phyloP scores from a whole-genome alignment of 108 stramenopile genomes.

The Craspedostauros australis region DNA sequence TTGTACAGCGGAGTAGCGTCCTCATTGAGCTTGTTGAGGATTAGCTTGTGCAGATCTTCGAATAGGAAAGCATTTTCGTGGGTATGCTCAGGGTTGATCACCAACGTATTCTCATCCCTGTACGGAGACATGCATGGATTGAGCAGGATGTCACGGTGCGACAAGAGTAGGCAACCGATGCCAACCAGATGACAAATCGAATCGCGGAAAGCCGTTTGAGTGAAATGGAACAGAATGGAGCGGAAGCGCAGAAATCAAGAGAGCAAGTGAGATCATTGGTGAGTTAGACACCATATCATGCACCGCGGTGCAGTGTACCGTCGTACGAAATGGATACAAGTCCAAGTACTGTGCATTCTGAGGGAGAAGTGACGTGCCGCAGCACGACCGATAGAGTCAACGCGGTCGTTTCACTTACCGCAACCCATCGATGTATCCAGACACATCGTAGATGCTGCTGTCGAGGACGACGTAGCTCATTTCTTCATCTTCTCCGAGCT shows the following conservation, averaged over 20 bases:
- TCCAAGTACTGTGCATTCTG: conserved; percentile 43
- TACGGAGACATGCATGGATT: too few relatives aligned
- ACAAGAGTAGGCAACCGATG: too few relatives aligned
- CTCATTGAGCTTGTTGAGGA: conserved; percentile 47
- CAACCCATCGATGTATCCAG: conserved; percentile 36
- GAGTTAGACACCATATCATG: too few relatives aligned
- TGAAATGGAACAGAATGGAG: conserved; percentile 1
- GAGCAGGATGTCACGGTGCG: too few relatives aligned
- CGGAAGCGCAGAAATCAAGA: too few relatives aligned
- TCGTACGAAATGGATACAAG: conserved; percentile 8
- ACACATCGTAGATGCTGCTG: conserved; percentile 44
- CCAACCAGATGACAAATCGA: too few relatives aligned
- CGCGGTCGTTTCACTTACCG: conserved; percentile 38
- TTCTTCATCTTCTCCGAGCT: conserved; percentile 41
- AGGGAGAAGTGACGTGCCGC: conserved; percentile 37
- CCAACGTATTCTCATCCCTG: too few relatives aligned
- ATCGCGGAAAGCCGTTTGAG: background rate
- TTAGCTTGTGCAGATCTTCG: conserved; percentile 31
- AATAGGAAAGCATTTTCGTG: conserved; percentile 26
- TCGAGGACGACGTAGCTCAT: conserved; percentile 39
- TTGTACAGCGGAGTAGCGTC: conserved; percentile 39
- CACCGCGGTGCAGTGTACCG: too few relatives aligned
- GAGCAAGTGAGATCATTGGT: too few relatives aligned
- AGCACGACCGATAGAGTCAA: conserved; percentile 32
- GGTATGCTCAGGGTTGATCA: too few relatives aligned